Evolutionary conservation across 2,329 filamentous ascomycete genomes (phyloP).

Genomic region (Xylariaceae sp.): DNA sequence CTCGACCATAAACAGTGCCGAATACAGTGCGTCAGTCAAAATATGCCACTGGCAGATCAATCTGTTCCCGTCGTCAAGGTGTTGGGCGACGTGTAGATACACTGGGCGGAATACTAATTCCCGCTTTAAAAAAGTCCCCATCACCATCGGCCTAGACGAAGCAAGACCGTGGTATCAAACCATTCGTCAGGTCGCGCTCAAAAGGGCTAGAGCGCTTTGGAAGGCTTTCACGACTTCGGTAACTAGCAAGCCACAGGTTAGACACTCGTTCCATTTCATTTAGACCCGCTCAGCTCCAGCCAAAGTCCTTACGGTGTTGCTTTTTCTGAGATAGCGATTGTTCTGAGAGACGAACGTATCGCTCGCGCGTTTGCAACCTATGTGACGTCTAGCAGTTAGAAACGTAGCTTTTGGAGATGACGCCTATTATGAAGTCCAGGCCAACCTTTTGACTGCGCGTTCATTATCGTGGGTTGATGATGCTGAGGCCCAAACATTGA

Average conservation of each 20-base stretch:
- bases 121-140: background rate
- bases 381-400: constrained; percentile 10
- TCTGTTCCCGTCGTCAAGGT: background rate
- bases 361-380: constrained; percentile 72
- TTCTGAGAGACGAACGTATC: constrained; percentile 71
- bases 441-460: constrained; percentile 68
- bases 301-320: constrained; percentile 62
- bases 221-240: constrained; percentile 57
- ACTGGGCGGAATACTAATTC: background rate
- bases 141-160: background rate
- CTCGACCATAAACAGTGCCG: background rate
- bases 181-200: constrained; percentile 33
- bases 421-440: constrained; percentile 14
- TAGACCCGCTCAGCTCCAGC: constrained; percentile 6
- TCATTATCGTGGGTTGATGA: constrained; percentile 68
- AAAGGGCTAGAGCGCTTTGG: constrained; percentile 54
- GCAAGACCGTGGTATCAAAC: background rate
- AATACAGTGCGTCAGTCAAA: background rate
- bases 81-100: background rate
- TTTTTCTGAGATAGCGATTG: constrained; percentile 66
- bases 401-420: background rate
- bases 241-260: constrained; percentile 32
- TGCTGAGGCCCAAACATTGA: constrained; percentile 70
- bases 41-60: background rate
- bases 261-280: constrained; percentile 11